Conservation (phyloP, 495 filamentous ascomycete species). For the Penicillium odoratum region DNA sequence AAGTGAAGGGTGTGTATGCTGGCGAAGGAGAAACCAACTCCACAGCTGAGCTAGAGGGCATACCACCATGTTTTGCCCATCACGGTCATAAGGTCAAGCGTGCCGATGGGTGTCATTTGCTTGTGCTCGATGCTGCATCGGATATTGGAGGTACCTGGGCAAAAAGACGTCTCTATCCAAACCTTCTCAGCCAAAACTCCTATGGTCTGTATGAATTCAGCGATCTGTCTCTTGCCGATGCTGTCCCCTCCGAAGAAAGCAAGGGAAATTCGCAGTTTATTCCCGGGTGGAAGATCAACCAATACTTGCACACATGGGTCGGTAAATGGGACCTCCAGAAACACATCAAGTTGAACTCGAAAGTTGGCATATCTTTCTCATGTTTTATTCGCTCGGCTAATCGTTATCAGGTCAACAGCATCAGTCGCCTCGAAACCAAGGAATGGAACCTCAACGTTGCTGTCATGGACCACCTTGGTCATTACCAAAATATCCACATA, state of each 20-base stretch:
- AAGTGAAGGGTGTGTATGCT: conserved; percentile 33
- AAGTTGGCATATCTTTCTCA: conserved; percentile 35
- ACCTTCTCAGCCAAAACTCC: conserved; percentile 35
- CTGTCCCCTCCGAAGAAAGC: conserved; percentile 14
- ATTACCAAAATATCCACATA: conserved; percentile 22
- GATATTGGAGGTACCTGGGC: conserved; percentile 68
- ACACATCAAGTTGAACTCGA: conserved; percentile 53
- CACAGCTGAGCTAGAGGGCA: not conserved
- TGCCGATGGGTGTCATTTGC: conserved; percentile 24
- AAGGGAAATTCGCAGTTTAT: conserved; percentile 50
- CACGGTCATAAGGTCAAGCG: not conserved
- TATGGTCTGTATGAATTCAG: conserved; percentile 45
- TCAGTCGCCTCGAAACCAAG: conserved; percentile 26
- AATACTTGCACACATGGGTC: conserved; percentile 61
- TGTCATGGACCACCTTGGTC: not conserved
- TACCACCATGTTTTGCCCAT: conserved; percentile 16
- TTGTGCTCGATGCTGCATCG: conserved; percentile 49
- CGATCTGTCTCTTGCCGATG: conserved; percentile 59
- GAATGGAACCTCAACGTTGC: conserved; percentile 29
- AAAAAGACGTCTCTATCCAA: conserved; percentile 57
- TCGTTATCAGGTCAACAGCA: conserved; percentile 22
- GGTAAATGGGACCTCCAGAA: conserved; percentile 55
- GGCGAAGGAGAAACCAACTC: not conserved
- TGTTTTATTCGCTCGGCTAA: not conserved
- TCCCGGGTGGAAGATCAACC: conserved; percentile 59